A percentile compares a stretch with the other conserved stretches of the same genome.
These are phyloP conservation scores for Fusarium illudens DNA, from an alignment of 2,329 filamentous ascomycete species.

Conservation along the genomic window DNA sequence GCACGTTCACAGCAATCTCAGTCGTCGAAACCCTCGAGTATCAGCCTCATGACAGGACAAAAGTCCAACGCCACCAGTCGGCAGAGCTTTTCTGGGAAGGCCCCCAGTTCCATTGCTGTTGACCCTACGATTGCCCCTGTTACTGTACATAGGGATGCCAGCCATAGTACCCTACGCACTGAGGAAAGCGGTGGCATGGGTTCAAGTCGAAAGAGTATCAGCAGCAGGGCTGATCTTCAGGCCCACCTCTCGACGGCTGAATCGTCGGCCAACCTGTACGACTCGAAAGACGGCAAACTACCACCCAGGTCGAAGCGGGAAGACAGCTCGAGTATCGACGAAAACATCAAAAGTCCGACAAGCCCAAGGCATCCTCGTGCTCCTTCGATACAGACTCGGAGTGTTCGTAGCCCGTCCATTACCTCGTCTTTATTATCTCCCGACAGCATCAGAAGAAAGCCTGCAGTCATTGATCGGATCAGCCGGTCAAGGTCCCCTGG, in stretches of 20 bases:
- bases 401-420: slow-evolving; percentile 47
- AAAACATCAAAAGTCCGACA: slow-evolving; percentile 56
- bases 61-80: slow-evolving; percentile 53
- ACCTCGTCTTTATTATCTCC: slow-evolving; percentile 49
- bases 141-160: slow-evolving; percentile 59
- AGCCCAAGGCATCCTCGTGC: slow-evolving; percentile 53
- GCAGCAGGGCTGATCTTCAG: slow-evolving; percentile 53
- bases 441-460: slow-evolving; percentile 53
- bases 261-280: slow-evolving; percentile 50
- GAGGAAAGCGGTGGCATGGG: slow-evolving; percentile 55
- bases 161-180: slow-evolving; percentile 52
- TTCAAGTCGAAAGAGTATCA: slow-evolving; percentile 52
- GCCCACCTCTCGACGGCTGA: slow-evolving; percentile 48
- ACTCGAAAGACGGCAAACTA: slow-evolving; percentile 48
- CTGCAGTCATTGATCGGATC: slow-evolving; percentile 65
- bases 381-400: slow-evolving; percentile 49
- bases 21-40: slow-evolving; percentile 59
- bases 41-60: slow-evolving; percentile 55
- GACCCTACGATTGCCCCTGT: slow-evolving; percentile 59
- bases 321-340: slow-evolving; percentile 56
- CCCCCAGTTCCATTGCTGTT: slow-evolving; percentile 52
- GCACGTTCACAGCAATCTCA: slow-evolving; percentile 52
- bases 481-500: slow-evolving; percentile 56
- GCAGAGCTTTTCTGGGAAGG: slow-evolving; percentile 54
- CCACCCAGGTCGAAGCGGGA: slow-evolving; percentile 51